These are phyloP conservation scores for Moricandia moricandioides DNA, from an alignment of 345 rosid species.

Conservation along the genomic window DNA sequence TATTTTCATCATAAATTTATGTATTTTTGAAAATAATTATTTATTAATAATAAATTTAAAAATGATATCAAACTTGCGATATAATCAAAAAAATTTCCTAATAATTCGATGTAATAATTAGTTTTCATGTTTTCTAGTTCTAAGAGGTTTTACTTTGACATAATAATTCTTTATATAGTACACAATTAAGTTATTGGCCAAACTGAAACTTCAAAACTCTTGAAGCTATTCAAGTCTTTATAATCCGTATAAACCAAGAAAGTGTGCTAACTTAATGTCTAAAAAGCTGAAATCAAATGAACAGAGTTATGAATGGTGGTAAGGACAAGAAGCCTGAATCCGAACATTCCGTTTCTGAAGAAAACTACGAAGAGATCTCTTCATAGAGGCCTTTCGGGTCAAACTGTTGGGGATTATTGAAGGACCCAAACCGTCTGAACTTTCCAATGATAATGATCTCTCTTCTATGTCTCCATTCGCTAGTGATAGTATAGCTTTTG, in stretches of 20 bases:
- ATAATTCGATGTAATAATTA: neutral
- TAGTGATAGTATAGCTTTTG: constrained; percentile 17
- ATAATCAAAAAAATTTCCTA: no score
- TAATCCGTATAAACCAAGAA: neutral
- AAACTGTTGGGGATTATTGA: neutral
- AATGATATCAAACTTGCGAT: no score
- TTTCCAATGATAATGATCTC: neutral
- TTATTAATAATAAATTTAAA: no score
- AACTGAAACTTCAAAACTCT: neutral
- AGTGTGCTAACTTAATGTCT: neutral
- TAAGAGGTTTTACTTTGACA: neutral
- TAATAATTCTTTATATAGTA: neutral
- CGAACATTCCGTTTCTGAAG: constrained; percentile 27
- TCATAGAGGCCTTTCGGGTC: constrained; percentile 26
- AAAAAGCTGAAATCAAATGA: neutral
- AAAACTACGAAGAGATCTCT: constrained; percentile 26
- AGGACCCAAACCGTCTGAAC: neutral
- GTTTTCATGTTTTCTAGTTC: neutral
- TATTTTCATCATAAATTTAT: no score
- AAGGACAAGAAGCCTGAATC: constrained; percentile 26
- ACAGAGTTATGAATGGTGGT: neutral
- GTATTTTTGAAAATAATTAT: no score
- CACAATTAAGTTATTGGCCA: neutral
- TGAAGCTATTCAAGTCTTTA: neutral
- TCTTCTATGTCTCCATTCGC: constrained; percentile 18